phyloP scores from a whole-genome alignment of 495 filamentous ascomycete species.

The Talaromyces liani region DNA sequence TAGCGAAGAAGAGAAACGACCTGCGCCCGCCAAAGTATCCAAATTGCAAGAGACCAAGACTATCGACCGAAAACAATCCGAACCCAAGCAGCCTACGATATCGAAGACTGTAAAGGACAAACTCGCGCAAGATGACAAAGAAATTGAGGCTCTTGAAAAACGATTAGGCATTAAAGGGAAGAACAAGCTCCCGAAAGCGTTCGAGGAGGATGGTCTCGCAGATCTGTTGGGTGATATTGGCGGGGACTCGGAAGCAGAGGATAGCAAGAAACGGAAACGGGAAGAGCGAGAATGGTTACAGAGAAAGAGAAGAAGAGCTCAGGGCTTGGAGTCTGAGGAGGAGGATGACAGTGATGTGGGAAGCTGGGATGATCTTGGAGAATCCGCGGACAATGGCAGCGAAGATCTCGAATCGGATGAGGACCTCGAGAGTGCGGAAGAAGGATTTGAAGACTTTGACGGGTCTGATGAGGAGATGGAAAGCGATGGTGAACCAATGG shows the following conservation, averaged over 20 bases:
- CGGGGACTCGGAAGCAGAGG: slow-evolving; percentile 39
- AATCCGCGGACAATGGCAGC: neutral
- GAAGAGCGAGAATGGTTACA: slow-evolving; percentile 50
- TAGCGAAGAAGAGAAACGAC: slow-evolving; percentile 18
- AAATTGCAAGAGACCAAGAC: slow-evolving; percentile 36
- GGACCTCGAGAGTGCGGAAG: neutral
- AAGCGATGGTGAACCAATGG: slow-evolving; percentile 19
- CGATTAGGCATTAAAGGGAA: slow-evolving; percentile 79
- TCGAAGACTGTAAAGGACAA: slow-evolving; percentile 56
- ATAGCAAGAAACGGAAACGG: slow-evolving; percentile 45
- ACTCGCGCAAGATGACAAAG: slow-evolving; percentile 66
- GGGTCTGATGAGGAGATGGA: slow-evolving; percentile 13
- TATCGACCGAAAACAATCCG: slow-evolving; percentile 17
- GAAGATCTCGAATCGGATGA: neutral
- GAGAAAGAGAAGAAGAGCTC: slow-evolving; percentile 60
- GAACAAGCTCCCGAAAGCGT: slow-evolving; percentile 64
- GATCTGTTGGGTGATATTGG: slow-evolving; percentile 68
- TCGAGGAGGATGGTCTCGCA: slow-evolving; percentile 79
- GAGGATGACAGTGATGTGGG: slow-evolving; percentile 23
- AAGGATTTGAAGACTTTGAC: slow-evolving; percentile 12
- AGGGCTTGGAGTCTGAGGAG: slow-evolving; percentile 28
- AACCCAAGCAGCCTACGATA: slow-evolving; percentile 26
- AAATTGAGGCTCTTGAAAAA: slow-evolving; percentile 83
- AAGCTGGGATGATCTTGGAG: slow-evolving; percentile 8
- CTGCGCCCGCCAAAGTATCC: slow-evolving; percentile 19